Evolutionary conservation across 2,329 filamentous ascomycete species (phyloP).

Genomic region (Talaromyces sp.): DNA sequence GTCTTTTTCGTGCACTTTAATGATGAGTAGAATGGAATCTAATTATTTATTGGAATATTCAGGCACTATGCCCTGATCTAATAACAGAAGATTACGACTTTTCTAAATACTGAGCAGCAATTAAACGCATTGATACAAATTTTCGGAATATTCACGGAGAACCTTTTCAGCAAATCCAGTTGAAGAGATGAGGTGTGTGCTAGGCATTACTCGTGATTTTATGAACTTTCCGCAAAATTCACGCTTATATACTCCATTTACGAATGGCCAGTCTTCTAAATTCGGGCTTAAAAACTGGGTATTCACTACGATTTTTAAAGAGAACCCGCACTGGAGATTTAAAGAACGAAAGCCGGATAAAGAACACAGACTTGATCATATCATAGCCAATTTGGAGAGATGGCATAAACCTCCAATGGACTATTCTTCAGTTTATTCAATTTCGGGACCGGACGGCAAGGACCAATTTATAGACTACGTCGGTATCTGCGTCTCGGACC

Average conservation of each 20-base stretch:
- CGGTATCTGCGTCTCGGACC: slow-evolving; percentile 3
- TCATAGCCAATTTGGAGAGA: neutral
- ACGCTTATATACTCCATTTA: slow-evolving; percentile 1
- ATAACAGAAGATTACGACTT: neutral
- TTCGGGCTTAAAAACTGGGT: neutral
- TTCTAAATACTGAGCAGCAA: neutral
- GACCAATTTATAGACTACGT: slow-evolving; percentile 4
- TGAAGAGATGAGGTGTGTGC: slow-evolving; percentile 11
- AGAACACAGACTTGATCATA: neutral
- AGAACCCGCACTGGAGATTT: neutral
- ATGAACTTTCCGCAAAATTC: neutral
- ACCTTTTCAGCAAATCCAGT: neutral
- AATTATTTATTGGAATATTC: slow-evolving; percentile 1
- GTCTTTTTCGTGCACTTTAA: too few species aligned
- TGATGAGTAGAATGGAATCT: too few species aligned
- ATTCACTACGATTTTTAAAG: neutral
- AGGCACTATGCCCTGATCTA: neutral
- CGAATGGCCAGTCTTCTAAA: neutral
- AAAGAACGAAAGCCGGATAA: neutral
- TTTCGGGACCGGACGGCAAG: neutral
- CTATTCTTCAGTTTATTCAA: neutral
- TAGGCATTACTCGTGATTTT: slow-evolving; percentile 1
- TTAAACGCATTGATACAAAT: neutral
- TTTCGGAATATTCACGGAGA: neutral
- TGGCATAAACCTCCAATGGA: neutral